These are phyloP conservation scores for Boletus reticuloceps DNA, from an alignment of 768 basidiomycete species.

Conservation along the genomic window DNA sequence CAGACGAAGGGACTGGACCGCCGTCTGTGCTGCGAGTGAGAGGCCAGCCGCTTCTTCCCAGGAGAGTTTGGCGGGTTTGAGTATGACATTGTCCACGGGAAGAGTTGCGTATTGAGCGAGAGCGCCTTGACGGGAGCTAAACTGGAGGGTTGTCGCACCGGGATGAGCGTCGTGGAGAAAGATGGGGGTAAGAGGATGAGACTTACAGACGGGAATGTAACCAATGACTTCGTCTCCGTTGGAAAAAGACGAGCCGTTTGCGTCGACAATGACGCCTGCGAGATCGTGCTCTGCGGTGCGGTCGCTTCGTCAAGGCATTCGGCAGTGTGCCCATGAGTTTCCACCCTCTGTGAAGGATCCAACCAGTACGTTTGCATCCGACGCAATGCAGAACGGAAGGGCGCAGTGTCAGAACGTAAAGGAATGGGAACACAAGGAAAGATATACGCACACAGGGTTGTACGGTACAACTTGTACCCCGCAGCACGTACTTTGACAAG, in stretches of 20 bases:
- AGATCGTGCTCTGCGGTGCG: slow-evolving; percentile 60
- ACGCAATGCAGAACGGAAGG: neutral
- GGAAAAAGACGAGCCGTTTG: slow-evolving; percentile 49
- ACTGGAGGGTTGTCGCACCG: slow-evolving; percentile 20
- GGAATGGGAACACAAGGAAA: neutral
- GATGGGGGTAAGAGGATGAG: too few relatives aligned
- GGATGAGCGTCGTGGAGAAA: neutral
- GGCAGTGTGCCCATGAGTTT: slow-evolving; percentile 54
- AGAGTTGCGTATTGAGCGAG: slow-evolving; percentile 56
- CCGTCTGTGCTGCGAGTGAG: slow-evolving; percentile 55
- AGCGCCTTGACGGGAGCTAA: slow-evolving; percentile 47
- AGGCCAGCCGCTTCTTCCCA: slow-evolving; percentile 62
- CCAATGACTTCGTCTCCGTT: slow-evolving; percentile 68
- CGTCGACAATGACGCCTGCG: slow-evolving; percentile 57
- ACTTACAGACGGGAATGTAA: slow-evolving; percentile 39
- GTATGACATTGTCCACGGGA: slow-evolving; percentile 40
- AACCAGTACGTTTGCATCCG: too few relatives aligned
- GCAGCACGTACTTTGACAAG: slow-evolving; percentile 50
- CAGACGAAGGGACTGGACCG: slow-evolving; percentile 52
- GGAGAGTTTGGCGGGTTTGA: slow-evolving; percentile 46
- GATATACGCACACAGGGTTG: slow-evolving; percentile 57
- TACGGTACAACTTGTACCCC: slow-evolving; percentile 52
- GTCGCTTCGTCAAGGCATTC: slow-evolving; percentile 44
- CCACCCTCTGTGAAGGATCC: slow-evolving; percentile 44
- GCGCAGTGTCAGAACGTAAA: neutral